These are phyloP conservation scores for Bipolaris oryzae DNA, from an alignment of 2,329 filamentous ascomycete genomes.

Conservation along the genomic window DNA sequence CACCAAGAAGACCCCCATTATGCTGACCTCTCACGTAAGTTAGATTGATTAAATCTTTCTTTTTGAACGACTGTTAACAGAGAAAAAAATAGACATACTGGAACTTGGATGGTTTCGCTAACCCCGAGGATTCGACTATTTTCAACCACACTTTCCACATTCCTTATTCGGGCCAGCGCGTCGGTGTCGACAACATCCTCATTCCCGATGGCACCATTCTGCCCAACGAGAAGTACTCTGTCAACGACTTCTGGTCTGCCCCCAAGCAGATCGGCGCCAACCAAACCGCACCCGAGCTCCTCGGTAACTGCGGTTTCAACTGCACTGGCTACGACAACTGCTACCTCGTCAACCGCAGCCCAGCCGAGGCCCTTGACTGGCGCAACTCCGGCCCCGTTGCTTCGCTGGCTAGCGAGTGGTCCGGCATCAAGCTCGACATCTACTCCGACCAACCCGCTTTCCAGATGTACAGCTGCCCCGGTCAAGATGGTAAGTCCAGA, in stretches of 20 bases:
- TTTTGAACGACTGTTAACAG: constrained; percentile 1
- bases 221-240: constrained; percentile 68
- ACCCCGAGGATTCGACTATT: constrained; percentile 68
- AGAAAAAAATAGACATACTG: constrained; percentile 67
- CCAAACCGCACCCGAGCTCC: constrained; percentile 65
- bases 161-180: constrained; percentile 73
- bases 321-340: constrained; percentile 87
- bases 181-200: constrained; percentile 65
- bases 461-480: constrained; percentile 85
- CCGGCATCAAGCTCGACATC: constrained; percentile 82
- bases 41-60: background rate
- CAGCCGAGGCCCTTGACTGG: constrained; percentile 68
- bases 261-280: constrained; percentile 81
- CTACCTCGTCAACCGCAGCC: constrained; percentile 69
- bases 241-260: constrained; percentile 81
- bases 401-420: constrained; percentile 72
- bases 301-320: constrained; percentile 76
- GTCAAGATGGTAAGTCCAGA: constrained; percentile 66
- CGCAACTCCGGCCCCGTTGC: constrained; percentile 64
- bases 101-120: constrained; percentile 81
- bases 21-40: constrained; percentile 73
- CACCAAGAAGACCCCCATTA: constrained; percentile 80
- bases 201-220: constrained; percentile 65
- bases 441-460: constrained; percentile 84
- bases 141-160: constrained; percentile 76